phyloP scores from a whole-genome alignment of 2,329 filamentous ascomycete genomes.

The Clarireedia hainanense region DNA sequence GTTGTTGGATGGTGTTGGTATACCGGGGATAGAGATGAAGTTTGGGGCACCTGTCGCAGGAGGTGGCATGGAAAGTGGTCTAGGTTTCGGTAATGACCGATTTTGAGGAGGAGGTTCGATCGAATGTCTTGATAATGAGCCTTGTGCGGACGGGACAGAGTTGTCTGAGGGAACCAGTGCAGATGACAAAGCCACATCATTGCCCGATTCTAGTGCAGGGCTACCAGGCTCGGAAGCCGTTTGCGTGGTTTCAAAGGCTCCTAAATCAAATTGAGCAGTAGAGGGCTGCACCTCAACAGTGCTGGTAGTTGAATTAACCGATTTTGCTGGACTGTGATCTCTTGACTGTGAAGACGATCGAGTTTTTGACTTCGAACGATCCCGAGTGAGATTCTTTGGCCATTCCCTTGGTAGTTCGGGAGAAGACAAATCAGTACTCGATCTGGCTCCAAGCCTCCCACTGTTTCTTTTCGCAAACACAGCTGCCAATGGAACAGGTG shows the following conservation, averaged over 20 bases:
- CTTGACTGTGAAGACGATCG: conserved; percentile 16
- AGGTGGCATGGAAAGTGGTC: conserved; percentile 4
- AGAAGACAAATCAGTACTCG: conserved; percentile 2
- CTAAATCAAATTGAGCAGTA: conserved; percentile 23
- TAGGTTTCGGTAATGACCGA: background rate
- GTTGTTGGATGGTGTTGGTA: too few relatives aligned
- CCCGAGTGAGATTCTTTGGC: conserved; percentile 19
- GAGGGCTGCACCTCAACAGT: conserved; percentile 5
- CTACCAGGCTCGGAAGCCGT: background rate
- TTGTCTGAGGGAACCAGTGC: background rate
- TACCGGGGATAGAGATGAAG: background rate
- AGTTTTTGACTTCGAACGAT: conserved; percentile 16
- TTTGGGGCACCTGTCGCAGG: background rate
- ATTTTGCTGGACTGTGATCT: conserved; percentile 17
- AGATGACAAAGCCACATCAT: too few relatives aligned
- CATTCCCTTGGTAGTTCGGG: conserved; percentile 22
- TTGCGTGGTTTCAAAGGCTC: background rate
- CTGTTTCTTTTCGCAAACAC: conserved; percentile 17
- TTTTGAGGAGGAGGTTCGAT: background rate
- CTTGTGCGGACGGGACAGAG: background rate
- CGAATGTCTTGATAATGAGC: background rate
- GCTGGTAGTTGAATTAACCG: conserved; percentile 6
- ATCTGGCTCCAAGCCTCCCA: conserved; percentile 11
- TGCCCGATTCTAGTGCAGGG: background rate
- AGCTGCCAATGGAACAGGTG: conserved; percentile 39